phyloP scores from a whole-genome alignment of 257 asterid species.

The Primulina huaijiensis region DNA sequence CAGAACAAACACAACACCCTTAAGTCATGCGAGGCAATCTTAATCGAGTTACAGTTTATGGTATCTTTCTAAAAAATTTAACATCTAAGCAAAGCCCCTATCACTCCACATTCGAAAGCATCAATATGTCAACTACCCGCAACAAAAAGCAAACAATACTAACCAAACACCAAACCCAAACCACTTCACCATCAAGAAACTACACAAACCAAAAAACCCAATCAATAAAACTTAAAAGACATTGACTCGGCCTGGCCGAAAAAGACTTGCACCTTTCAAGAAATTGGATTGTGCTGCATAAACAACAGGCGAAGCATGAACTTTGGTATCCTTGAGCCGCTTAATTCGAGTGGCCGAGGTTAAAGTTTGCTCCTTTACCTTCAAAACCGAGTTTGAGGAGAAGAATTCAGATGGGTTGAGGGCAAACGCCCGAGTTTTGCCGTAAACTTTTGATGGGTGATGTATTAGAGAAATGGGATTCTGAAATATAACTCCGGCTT shows the following conservation, averaged over 20 bases:
- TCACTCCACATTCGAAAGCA: neutral
- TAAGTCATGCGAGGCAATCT: too few species aligned
- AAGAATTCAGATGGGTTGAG: conserved; percentile 33
- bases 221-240: neutral
- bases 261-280: conserved; percentile 43
- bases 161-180: neutral
- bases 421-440: conserved; percentile 2
- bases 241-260: neutral
- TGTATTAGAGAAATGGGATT: conserved; percentile 13
- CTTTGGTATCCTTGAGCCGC: conserved; percentile 30
- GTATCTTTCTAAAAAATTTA: too few species aligned
- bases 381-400: conserved; percentile 30
- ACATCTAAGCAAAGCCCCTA: too few species aligned
- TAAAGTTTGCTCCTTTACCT: conserved; percentile 36
- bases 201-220: neutral
- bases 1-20: too few species aligned
- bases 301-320: conserved; percentile 29
- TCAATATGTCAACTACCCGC: neutral
- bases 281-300: conserved; percentile 59
- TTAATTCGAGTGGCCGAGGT: conserved; percentile 29
- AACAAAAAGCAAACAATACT: too few species aligned
- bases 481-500: conserved; percentile 20
- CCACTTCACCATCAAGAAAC: neutral
- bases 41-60: too few species aligned
- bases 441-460: conserved; percentile 18